phyloP scores from a whole-genome alignment of 768 basidiomycete species.

The Pisolithus marmoratus region DNA sequence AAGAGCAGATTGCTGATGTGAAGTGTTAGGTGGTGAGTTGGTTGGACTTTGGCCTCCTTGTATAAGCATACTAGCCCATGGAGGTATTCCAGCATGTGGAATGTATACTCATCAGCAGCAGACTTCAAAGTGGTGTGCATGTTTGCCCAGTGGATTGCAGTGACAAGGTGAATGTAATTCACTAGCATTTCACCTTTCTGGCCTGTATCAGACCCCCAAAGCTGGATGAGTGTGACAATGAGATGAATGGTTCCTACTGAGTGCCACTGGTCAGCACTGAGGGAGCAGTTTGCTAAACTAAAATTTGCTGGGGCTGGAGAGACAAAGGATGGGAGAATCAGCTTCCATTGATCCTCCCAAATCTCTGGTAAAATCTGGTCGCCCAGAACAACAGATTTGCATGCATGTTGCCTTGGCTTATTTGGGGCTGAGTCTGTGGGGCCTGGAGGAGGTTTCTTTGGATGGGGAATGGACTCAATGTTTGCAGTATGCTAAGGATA shows the following conservation, averaged over 20 bases:
- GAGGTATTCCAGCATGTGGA: slow-evolving; percentile 22
- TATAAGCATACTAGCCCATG: slow-evolving; percentile 24
- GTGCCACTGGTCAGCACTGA: neutral
- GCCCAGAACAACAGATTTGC: too few relatives aligned
- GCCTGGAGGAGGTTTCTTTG: too few relatives aligned
- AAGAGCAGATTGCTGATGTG: slow-evolving; percentile 29
- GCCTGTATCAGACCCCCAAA: neutral
- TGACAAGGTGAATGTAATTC: neutral
- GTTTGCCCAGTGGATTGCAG: neutral
- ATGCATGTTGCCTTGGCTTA: too few relatives aligned
- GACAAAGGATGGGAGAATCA: too few relatives aligned
- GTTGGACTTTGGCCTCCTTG: slow-evolving; percentile 16
- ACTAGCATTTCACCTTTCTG: too few relatives aligned
- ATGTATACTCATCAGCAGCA: neutral
- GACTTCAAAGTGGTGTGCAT: neutral
- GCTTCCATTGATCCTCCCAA: too few relatives aligned
- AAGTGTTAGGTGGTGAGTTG: slow-evolving; percentile 37
- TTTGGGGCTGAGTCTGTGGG: too few relatives aligned
- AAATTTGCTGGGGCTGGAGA: too few relatives aligned
- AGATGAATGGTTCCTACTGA: neutral
- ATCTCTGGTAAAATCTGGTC: too few relatives aligned
- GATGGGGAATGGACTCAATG: too few relatives aligned
- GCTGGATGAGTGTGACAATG: neutral
- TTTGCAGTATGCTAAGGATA: too few relatives aligned
- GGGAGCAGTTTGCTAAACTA: neutral